Conservation (phyloP, 139 green algal genomes). For the Chloropicon primus region DNA sequence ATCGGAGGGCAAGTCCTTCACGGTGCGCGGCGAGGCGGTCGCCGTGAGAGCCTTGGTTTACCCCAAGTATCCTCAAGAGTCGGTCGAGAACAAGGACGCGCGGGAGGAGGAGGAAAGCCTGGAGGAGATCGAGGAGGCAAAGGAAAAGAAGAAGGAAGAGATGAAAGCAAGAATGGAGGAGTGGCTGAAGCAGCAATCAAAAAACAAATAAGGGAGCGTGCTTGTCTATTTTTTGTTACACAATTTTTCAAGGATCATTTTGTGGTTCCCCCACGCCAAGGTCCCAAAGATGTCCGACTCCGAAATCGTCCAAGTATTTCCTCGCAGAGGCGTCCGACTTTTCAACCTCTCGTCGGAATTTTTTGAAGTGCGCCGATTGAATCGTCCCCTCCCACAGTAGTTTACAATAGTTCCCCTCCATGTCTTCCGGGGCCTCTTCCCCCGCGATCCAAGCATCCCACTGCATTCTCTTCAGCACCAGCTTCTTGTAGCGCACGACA, state of each 20-base stretch:
- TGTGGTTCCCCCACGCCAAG: neutral
- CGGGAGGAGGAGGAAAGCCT: neutral
- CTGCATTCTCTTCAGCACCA: constrained; percentile 90
- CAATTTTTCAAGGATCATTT: neutral
- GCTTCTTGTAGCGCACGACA: constrained; percentile 68
- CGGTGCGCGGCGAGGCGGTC: neutral
- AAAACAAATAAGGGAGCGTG: neutral
- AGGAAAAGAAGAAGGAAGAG: neutral
- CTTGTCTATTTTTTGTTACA: too few relatives aligned
- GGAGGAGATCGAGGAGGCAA: neutral
- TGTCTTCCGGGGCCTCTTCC: constrained; percentile 11
- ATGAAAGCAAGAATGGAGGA: neutral
- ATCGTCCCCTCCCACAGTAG: neutral
- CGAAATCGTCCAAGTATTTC: neutral
- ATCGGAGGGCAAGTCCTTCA: neutral
- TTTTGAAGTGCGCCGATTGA: neutral
- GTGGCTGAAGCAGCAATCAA: neutral
- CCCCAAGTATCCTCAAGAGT: neutral
- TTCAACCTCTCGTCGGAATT: neutral
- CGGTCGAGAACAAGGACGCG: neutral
- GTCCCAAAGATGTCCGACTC: neutral
- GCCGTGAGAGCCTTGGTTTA: neutral
- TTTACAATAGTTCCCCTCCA: constrained; percentile 19
- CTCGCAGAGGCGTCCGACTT: neutral
- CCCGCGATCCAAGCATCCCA: constrained; percentile 33